These are phyloP conservation scores for Blastocystis sp. DNA, from an alignment of 352 stramenopile genomes.

Conservation along the genomic window DNA sequence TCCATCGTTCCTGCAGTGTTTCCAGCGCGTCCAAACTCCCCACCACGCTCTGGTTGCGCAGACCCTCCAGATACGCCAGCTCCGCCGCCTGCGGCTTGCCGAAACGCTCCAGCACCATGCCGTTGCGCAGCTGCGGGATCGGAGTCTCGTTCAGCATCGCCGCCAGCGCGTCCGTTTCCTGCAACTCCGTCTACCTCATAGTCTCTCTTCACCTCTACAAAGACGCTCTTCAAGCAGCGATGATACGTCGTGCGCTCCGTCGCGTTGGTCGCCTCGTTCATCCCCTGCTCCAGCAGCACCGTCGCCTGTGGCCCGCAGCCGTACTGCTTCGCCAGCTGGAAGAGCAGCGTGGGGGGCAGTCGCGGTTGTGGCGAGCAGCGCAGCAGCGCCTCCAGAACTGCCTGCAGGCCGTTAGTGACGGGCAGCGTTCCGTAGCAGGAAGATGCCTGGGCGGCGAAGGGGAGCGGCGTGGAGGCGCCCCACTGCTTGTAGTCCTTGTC, in stretches of 20 bases:
- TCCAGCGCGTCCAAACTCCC: not conserved
- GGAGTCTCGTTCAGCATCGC: not conserved
- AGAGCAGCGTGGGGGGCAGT: not conserved
- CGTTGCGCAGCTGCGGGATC: constrained; percentile 3
- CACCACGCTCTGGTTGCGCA: constrained; percentile 15
- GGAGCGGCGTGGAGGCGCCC: not conserved
- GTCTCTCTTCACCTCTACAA: not conserved
- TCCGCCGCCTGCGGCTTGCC: not conserved
- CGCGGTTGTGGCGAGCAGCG: not conserved
- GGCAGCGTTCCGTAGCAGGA: not conserved
- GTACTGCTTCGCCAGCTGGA: not conserved
- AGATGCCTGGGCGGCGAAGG: not conserved
- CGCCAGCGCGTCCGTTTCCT: not conserved
- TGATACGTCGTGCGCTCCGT: not conserved
- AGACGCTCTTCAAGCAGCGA: not conserved
- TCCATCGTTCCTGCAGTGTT: constrained; percentile 31
- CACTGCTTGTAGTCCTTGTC: constrained; percentile 44
- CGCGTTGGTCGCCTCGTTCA: not conserved
- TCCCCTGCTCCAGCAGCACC: not conserved
- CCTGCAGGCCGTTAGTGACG: not conserved
- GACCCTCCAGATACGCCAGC: constrained; percentile 15
- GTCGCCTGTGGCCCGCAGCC: constrained; percentile 21
- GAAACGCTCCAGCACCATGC: constrained; percentile 29
- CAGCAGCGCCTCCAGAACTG: constrained; percentile 2
- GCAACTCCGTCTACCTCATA: constrained; percentile 21